A percentile compares a stretch with the other conserved stretches of the same genome.
These are phyloP conservation scores for Porpolomopsis calyptriformis DNA, from an alignment of 768 basidiomycete species.

Conservation along the genomic window DNA sequence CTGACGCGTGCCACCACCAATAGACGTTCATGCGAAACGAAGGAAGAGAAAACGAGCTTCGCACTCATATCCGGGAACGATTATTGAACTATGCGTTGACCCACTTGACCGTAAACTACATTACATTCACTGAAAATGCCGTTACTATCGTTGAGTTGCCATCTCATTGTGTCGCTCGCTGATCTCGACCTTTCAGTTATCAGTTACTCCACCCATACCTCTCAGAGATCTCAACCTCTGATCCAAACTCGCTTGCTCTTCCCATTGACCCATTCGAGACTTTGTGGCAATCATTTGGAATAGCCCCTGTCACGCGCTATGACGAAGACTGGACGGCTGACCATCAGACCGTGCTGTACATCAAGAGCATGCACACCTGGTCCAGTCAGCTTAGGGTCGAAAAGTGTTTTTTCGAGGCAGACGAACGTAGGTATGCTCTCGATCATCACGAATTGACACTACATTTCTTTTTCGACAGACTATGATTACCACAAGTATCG, in stretches of 20 bases:
- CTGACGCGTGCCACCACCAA: no score
- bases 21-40: background rate
- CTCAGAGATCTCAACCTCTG: conserved; percentile 33
- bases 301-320: conserved; percentile 26
- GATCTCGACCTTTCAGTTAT: background rate
- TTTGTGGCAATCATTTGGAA: conserved; percentile 25
- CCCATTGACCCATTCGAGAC: conserved; percentile 38
- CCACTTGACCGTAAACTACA: conserved; percentile 47
- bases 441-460: background rate
- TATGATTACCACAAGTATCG: conserved; percentile 16
- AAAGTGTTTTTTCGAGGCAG: conserved; percentile 26
- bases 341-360: conserved; percentile 22
- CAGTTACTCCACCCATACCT: conserved; percentile 36
- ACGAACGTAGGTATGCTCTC: conserved; percentile 21
- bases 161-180: background rate
- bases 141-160: conserved; percentile 33
- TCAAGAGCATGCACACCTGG: conserved; percentile 19
- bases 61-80: conserved; percentile 41
- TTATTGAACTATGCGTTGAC: conserved; percentile 42
- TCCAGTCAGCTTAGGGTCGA: conserved; percentile 25
- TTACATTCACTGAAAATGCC: conserved; percentile 39
- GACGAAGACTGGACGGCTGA: conserved; percentile 37
- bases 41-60: conserved; percentile 10
- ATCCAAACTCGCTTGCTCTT: conserved; percentile 40
- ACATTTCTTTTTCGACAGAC: conserved; percentile 2